Evolutionary conservation across 352 stramenopile species (phyloP), one percentile per base, ranked within the genome.

Genomic region (Globisporangium echinulatum): DNA sequence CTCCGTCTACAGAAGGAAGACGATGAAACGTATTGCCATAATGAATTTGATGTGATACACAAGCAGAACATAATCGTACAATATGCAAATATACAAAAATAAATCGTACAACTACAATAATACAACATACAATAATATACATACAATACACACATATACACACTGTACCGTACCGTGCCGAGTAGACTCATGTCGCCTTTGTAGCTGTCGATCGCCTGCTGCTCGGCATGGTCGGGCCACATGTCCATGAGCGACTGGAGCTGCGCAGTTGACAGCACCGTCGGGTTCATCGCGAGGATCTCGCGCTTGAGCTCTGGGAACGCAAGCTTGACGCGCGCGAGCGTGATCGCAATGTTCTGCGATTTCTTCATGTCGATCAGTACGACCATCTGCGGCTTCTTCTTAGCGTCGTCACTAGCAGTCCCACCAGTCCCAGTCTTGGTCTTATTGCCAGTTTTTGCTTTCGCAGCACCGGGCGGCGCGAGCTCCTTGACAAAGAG

Each of bases 321-420:
- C 7, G 64, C 56, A 19, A 90, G 59, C 66, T 92, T 92, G 1
- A 94, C 74, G 40, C 85, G 81, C 2, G 85, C 85, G 43, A 94
- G 52, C 13, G 82, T 91, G 53, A 94, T 94, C 9, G 82, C 75
- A 55, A 94, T 91, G 65, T 94, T 94, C 64, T 94, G 85, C 17
- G 82, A 87, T 55, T 92, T 94, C 54, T 94, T 94, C 79, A 92
- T 89, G 59, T 94, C 85, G 47, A 94, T 87, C 42, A 94, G 71
- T 36, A 79, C 74, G 36, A 93, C 71, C 61, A 90, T 76, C 36
- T 82, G 74, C 58, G 86, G 86, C 67, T 88, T 87, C 54, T 86
- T 79, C 39, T 57, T 57, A 5, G 52, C 38, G 49, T 66, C 71
- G 13, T 73, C 62, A 33, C 46, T 57, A 5, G 52, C 38, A 47